phyloP scores from a whole-genome alignment of 768 basidiomycete species.

The Termitomyces sp. region DNA sequence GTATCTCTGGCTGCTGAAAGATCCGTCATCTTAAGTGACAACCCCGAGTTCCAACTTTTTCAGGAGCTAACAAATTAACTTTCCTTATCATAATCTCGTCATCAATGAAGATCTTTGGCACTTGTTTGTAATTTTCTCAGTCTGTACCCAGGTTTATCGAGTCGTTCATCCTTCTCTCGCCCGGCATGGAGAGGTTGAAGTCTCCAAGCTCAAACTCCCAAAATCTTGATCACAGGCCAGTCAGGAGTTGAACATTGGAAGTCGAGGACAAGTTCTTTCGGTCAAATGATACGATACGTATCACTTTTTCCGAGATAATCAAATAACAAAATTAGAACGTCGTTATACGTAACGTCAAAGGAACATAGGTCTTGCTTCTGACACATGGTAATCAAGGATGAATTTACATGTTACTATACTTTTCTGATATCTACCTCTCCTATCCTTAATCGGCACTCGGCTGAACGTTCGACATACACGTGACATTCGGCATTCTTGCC shows the following conservation, averaged over 20 bases:
- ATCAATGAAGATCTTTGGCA: background rate
- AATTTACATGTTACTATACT: background rate
- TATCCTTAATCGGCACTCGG: no score
- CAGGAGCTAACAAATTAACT: background rate
- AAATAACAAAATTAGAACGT: background rate
- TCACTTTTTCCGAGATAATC: slow-evolving; percentile 2
- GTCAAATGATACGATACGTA: background rate
- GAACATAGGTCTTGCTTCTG: background rate
- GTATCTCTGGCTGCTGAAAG: background rate
- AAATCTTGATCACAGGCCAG: background rate
- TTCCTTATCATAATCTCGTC: background rate
- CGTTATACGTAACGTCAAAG: background rate
- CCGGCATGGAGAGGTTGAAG: background rate
- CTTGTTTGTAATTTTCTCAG: background rate
- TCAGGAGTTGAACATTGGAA: background rate
- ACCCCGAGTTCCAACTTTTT: background rate
- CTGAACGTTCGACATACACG: background rate
- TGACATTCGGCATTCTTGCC: background rate
- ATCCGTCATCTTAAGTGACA: background rate
- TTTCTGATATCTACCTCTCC: no score
- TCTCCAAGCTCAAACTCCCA: background rate
- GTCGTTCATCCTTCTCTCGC: background rate
- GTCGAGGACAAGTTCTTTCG: background rate
- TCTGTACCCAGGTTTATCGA: background rate
- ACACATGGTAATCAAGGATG: background rate